Base-by-base conservation (phyloP, 1,139 yeast genomes). In the Candida sp. region DNA sequence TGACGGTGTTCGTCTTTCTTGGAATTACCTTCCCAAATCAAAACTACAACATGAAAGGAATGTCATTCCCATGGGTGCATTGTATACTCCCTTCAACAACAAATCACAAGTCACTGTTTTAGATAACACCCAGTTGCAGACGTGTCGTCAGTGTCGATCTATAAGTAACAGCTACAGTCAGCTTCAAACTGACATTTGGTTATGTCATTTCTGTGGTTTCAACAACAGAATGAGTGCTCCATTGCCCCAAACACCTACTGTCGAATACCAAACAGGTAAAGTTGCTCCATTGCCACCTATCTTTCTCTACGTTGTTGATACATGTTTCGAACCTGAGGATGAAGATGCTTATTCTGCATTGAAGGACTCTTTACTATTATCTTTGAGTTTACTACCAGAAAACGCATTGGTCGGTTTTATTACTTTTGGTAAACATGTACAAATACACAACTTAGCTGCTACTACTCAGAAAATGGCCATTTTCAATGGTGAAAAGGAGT, bases 1-100 rank as follows among this genome's bases (percentile, higher is more conserved):
- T 46, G 95, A 91, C 60, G 99, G 98, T 44, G 82, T 90, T 40
- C 81, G 98, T 53, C 80, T 87, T 63, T 79, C 97, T 22, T 93
- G 98, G 97, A 91, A 88, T 63, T 79, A 81, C 40, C 74, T 93
- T 43, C 90, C 93, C 11, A 67, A 79, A 34, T 73, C 84, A 9
- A 75, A 75, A 52, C 69, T 77, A 38, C 86, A 82, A 45, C 81
- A 82, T 43, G 71, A 77, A 25, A 63, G 84, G 40, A 73, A 81
- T 42, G 74, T 80, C 1, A 73, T 84, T 6, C 91, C 91, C 1
- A 59, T 83, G 44, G 84, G 86, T 0, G 72, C 86, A 29, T 56
- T 84, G 47, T 84, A 82, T 56, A 83, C 87, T 4, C 95, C 95
- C 1, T 61, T 85, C 49, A 77, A 79, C 56, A 74, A 70, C 43